Evolutionary conservation across 176 grass and related monocot genomes (phyloP).

Genomic region (Sorghum bicolor): Sorghum_bicolor_NCBIv3 NC_012877.2:62410001-62410500

Average conservation of each 20-base stretch:
- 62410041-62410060: neutral
- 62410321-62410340: neutral
- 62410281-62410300: neutral
- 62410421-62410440: neutral
- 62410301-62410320: neutral
- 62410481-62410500: conserved; percentile 78
- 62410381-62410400: neutral
- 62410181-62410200: neutral
- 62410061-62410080: neutral
- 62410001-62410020: neutral
- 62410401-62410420: neutral
- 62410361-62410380: neutral
- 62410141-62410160: neutral
- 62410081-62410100: neutral
- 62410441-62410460: conserved; percentile 8
- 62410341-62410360: neutral
- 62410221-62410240: neutral
- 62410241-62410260: neutral
- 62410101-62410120: neutral
- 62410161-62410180: neutral
- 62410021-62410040: neutral
- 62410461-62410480: conserved; percentile 84
- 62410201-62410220: neutral
- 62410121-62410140: neutral
- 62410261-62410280: neutral